These are phyloP conservation scores for Salvia rosmarinus DNA, from an alignment of 257 asterid species.

Conservation along the genomic window DNA sequence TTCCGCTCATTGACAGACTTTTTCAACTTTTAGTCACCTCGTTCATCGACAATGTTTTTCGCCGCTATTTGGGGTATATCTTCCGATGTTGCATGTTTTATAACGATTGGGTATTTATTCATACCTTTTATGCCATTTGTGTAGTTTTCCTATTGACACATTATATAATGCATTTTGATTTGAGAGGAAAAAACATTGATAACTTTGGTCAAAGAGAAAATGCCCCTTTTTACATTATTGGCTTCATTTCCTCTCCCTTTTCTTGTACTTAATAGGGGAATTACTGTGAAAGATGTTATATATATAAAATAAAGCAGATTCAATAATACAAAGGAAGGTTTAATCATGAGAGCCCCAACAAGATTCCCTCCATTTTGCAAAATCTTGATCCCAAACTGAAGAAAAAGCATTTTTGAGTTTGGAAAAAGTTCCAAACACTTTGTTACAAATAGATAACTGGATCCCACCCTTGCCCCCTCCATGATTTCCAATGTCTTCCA, in stretches of 20 bases:
- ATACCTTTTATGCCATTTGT: too few relatives aligned
- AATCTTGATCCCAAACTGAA: constrained; percentile 40
- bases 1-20: too few relatives aligned
- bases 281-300: neutral
- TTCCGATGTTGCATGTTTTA: too few relatives aligned
- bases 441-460: constrained; percentile 38
- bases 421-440: constrained; percentile 46
- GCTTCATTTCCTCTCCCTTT: neutral
- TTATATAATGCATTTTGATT: constrained; percentile 36
- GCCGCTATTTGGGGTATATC: too few relatives aligned
- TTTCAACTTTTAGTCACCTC: too few relatives aligned
- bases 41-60: too few relatives aligned
- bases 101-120: too few relatives aligned
- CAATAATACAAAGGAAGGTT: constrained; percentile 37
- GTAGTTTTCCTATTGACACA: too few relatives aligned
- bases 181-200: constrained; percentile 16
- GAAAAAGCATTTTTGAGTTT: constrained; percentile 29
- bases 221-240: constrained; percentile 46
- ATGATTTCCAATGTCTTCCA: constrained; percentile 21
- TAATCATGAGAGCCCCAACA: constrained; percentile 35
- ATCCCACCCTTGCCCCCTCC: constrained; percentile 44
- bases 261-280: constrained; percentile 33
- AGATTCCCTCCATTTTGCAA: constrained; percentile 48
- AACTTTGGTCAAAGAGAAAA: constrained; percentile 45
- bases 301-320: constrained; percentile 24